A percentile compares a stretch with the other conserved stretches of the same genome.
Evolutionary conservation across 805 yeast genomes (phyloP).

Genomic region (Myxozyma mucilagina): DNA sequence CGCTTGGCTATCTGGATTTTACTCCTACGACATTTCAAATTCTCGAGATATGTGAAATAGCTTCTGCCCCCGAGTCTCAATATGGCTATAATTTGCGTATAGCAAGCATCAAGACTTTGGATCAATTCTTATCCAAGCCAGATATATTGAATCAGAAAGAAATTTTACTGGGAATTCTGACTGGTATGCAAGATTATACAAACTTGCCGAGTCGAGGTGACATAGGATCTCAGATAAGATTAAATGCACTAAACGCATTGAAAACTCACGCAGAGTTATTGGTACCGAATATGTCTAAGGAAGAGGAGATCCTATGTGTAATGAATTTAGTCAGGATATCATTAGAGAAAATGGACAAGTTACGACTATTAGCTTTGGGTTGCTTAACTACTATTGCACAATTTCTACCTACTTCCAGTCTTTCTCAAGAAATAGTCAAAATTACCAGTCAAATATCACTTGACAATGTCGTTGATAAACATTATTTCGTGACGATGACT

Average conservation of each 20-base stretch:
- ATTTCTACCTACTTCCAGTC: not conserved
- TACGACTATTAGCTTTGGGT: conserved; percentile 48
- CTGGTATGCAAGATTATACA: conserved; percentile 71
- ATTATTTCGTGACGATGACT: conserved; percentile 5
- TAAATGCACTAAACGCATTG: conserved; percentile 50
- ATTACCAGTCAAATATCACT: not conserved
- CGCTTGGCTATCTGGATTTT: not conserved
- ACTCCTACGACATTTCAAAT: not conserved
- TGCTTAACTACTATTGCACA: conserved; percentile 37
- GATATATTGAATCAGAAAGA: not conserved
- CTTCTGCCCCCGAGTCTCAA: not conserved
- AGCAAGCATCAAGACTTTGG: conserved; percentile 6
- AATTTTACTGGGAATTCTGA: not conserved
- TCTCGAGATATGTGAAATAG: conserved; percentile 1
- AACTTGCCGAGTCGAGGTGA: conserved; percentile 75
- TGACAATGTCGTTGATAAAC: not conserved
- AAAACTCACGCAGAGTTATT: conserved; percentile 33
- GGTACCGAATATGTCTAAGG: not conserved
- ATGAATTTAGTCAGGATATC: conserved; percentile 52
- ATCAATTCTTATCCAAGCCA: not conserved
- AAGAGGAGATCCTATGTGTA: conserved; percentile 12
- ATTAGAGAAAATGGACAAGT: conserved; percentile 62
- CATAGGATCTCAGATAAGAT: conserved; percentile 78
- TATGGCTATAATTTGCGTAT: conserved; percentile 4
- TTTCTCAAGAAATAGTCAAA: not conserved